Conservation (phyloP, 1,139 yeast genomes). For the Entelexis sorbosivorans region DNA sequence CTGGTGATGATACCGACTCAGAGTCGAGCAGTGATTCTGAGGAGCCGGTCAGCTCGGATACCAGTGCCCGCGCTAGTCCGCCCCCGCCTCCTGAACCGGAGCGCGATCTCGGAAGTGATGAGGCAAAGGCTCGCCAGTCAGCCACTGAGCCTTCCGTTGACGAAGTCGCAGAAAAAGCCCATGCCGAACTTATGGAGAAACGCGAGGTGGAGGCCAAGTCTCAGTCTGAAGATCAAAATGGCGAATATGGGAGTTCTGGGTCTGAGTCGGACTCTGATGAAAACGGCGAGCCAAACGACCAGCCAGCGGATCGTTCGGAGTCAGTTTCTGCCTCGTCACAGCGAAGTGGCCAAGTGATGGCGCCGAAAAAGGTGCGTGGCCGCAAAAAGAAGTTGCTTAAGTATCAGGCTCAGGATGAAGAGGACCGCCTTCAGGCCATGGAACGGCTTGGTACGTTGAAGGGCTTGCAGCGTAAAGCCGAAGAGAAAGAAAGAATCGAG, state of each 20-base stretch:
- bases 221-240: background rate
- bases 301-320: background rate
- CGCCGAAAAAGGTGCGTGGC: conserved; percentile 47
- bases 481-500: conserved; percentile 20
- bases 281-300: background rate
- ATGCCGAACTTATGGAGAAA: background rate
- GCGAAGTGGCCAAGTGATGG: background rate
- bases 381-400: conserved; percentile 75
- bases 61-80: background rate
- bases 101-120: conserved; percentile 9
- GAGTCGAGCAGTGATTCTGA: conserved; percentile 2
- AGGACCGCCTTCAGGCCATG: conserved; percentile 64
- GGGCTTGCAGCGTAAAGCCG: conserved; percentile 25
- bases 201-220: background rate
- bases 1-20: conserved; percentile 22
- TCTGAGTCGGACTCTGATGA: background rate
- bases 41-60: background rate
- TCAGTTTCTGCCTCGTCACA: background rate
- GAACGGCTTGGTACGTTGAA: conserved; percentile 61
- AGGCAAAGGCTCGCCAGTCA: background rate
- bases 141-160: background rate
- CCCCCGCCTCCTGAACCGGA: conserved; percentile 8
- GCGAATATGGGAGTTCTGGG: background rate
- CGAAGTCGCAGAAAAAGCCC: background rate
- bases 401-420: conserved; percentile 87